A percentile compares a stretch with the other conserved stretches of the same genome.
These are phyloP conservation scores for Aspergillus viridinutans DNA, from an alignment of 2,329 filamentous ascomycete species.

Conservation along the genomic window DNA sequence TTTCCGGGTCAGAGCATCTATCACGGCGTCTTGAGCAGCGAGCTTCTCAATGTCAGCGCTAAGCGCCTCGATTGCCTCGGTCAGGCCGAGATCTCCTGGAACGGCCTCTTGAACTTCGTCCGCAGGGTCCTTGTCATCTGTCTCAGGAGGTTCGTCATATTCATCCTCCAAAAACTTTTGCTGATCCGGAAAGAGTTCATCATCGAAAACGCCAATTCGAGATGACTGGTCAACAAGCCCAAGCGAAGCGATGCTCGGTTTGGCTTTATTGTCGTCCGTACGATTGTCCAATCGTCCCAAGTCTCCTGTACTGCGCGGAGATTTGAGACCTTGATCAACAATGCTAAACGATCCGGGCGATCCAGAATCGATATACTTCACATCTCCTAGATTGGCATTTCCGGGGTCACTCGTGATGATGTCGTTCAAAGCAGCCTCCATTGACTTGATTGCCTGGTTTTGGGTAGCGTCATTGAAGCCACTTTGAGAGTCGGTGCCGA, in stretches of 20 bases:
- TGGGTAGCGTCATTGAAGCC: slow-evolving; percentile 56
- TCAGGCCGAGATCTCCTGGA: slow-evolving; percentile 86
- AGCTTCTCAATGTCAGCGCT: slow-evolving; percentile 88
- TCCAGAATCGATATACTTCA: slow-evolving; percentile 31
- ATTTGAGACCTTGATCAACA: slow-evolving; percentile 51
- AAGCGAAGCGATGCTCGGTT: slow-evolving; percentile 84
- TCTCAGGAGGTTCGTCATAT: slow-evolving; percentile 65
- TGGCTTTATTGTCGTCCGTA: slow-evolving; percentile 50
- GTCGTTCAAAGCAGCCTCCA: slow-evolving; percentile 85
- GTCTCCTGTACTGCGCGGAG: slow-evolving; percentile 61
- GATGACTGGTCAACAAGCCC: slow-evolving; percentile 85
- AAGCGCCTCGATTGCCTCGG: slow-evolving; percentile 86
- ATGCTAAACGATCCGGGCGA: slow-evolving; percentile 46
- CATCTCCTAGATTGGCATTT: slow-evolving; percentile 32
- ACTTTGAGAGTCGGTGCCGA: slow-evolving; percentile 66
- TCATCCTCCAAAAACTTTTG: slow-evolving; percentile 78
- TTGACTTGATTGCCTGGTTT: slow-evolving; percentile 78
- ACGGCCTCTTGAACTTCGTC: slow-evolving; percentile 92
- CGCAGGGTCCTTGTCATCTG: slow-evolving; percentile 58
- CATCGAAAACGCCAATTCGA: slow-evolving; percentile 88
- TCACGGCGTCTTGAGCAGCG: slow-evolving; percentile 78
- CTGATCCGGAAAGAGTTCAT: slow-evolving; percentile 89
- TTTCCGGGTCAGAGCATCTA: slow-evolving; percentile 87
- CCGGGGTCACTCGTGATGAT: slow-evolving; percentile 78
- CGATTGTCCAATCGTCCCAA: slow-evolving; percentile 42